These are phyloP conservation scores for Manihot esculenta DNA, from an alignment of 441 rosid species.

Conservation along the genomic window DNA sequence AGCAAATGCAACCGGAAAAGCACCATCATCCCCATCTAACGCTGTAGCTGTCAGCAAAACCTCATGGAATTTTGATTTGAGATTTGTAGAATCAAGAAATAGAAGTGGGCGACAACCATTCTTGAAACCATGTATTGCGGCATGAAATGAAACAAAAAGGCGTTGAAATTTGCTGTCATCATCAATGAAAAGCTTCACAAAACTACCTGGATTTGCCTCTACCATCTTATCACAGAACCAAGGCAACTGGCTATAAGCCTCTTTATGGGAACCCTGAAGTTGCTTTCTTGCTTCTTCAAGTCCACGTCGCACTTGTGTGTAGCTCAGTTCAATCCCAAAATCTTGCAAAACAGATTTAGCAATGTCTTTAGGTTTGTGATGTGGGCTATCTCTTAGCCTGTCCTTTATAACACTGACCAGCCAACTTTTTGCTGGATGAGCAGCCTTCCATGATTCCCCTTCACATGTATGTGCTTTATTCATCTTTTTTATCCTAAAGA, in stretches of 20 bases:
- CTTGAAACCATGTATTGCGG: slow-evolving; percentile 65
- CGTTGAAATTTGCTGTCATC: slow-evolving; percentile 68
- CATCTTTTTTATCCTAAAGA: slow-evolving; percentile 69
- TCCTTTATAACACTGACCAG: slow-evolving; percentile 79
- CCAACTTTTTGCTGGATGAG: slow-evolving; percentile 84
- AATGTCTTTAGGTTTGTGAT: slow-evolving; percentile 79
- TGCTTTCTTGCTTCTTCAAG: slow-evolving; percentile 85
- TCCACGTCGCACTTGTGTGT: slow-evolving; percentile 83
- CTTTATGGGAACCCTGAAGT: slow-evolving; percentile 80
- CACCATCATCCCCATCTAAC: slow-evolving; percentile 76
- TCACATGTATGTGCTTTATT: slow-evolving; percentile 66
- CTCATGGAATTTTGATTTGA: slow-evolving; percentile 85
- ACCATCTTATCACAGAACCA: slow-evolving; percentile 60
- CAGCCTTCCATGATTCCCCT: slow-evolving; percentile 79
- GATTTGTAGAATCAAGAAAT: slow-evolving; percentile 69
- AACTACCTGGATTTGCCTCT: slow-evolving; percentile 78
- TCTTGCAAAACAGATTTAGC: slow-evolving; percentile 60
- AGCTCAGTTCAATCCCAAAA: slow-evolving; percentile 77
- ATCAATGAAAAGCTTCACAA: slow-evolving; percentile 49
- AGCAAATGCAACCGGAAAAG: slow-evolving; percentile 77
- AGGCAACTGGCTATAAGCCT: slow-evolving; percentile 68
- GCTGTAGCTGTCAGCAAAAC: slow-evolving; percentile 75
- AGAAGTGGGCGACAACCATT: slow-evolving; percentile 85
- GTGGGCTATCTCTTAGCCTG: slow-evolving; percentile 70
- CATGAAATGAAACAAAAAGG: slow-evolving; percentile 66